phyloP scores from a whole-genome alignment of 805 yeast species.

The Teunomyces aglyptinius region DNA sequence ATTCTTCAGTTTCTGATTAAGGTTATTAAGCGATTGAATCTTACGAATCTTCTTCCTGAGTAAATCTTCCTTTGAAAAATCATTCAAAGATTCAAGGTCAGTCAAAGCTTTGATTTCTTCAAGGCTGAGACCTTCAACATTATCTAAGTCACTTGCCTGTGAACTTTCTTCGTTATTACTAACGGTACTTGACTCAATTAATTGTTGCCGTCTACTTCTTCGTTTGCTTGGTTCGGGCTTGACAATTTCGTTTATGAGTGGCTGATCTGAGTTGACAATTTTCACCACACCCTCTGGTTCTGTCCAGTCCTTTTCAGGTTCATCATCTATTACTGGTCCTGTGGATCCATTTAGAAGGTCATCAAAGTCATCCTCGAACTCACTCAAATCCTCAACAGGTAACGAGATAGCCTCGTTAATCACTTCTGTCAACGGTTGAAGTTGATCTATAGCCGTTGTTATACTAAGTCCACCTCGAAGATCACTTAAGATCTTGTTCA shows the following conservation, averaged over 20 bases:
- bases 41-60: conserved; percentile 50
- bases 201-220: conserved; percentile 1
- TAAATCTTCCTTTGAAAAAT: conserved; percentile 36
- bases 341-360: conserved; percentile 12
- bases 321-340: conserved; percentile 7
- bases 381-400: conserved; percentile 47
- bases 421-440: conserved; percentile 46
- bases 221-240: conserved; percentile 35
- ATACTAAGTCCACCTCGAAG: conserved; percentile 47
- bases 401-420: conserved; percentile 47
- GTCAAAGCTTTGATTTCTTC: conserved; percentile 38
- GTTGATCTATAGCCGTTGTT: conserved; percentile 50
- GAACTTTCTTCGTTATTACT: conserved; percentile 11
- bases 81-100: conserved; percentile 33
- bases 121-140: conserved; percentile 34
- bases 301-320: conserved; percentile 24
- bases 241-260: conserved; percentile 51
- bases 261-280: conserved; percentile 47
- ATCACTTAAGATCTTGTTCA: conserved; percentile 40
- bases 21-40: conserved; percentile 37
- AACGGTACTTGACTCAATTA: neutral
- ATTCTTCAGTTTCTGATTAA: conserved; percentile 45
- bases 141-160: conserved; percentile 26
- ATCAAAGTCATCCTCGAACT: conserved; percentile 23
- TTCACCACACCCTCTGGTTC: conserved; percentile 57